Percentiles rank a stretch among this genome's conserved stretches.
Conservation (phyloP, 83 land plant genomes). For the Thuja plicata region DNA sequence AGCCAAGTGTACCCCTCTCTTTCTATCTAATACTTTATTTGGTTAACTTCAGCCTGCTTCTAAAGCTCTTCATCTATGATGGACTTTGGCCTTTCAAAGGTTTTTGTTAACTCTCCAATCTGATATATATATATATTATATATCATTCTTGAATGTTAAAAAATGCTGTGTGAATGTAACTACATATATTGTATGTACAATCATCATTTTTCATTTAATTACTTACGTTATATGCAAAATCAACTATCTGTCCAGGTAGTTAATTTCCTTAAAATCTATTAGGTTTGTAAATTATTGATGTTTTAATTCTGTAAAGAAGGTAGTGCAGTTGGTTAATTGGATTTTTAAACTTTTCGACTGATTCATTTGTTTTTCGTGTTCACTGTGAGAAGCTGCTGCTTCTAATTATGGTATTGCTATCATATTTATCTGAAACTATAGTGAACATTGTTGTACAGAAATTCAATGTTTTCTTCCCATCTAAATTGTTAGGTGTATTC, state of each 20-base stretch:
- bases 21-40: too few relatives aligned
- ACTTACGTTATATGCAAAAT: not conserved
- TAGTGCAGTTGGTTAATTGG: not conserved
- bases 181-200: not conserved
- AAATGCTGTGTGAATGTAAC: not conserved
- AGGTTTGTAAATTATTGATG: not conserved
- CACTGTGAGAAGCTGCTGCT: not conserved
- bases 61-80: too few relatives aligned
- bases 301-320: not conserved
- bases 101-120: too few relatives aligned
- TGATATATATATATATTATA: too few relatives aligned
- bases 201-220: not conserved
- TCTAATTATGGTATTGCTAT: not conserved
- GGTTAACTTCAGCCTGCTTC: too few relatives aligned
- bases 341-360: not conserved
- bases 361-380: not conserved
- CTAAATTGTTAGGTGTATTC: not conserved
- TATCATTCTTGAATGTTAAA: not conserved
- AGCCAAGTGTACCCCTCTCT: too few relatives aligned
- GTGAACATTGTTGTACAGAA: not conserved
- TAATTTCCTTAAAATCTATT: not conserved
- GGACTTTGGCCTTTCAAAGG: too few relatives aligned
- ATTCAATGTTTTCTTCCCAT: not conserved
- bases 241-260: not conserved
- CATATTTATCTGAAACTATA: not conserved